These are phyloP conservation scores for Nitzschia putrida DNA, from an alignment of 108 stramenopile genomes.

Conservation along the genomic window DNA sequence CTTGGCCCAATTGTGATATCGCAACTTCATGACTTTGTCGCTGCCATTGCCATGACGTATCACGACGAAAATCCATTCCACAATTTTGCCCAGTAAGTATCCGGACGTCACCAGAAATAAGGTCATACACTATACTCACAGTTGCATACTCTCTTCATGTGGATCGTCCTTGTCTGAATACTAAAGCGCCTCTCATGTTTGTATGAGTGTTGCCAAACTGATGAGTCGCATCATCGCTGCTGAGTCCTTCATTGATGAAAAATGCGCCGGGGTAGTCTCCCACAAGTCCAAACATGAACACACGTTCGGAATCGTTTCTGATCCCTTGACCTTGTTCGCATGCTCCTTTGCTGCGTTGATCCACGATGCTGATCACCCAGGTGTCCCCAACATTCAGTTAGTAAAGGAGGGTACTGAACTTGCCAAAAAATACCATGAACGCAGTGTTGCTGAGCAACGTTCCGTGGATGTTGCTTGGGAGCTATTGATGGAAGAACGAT, in stretches of 20 bases:
- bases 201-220: conserved; percentile 13
- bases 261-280: neutral
- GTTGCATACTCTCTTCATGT: too few relatives aligned
- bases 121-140: too few relatives aligned
- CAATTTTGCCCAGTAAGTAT: neutral
- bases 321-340: conserved; percentile 18
- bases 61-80: conserved; percentile 24
- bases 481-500: conserved; percentile 40
- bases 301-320: conserved; percentile 15
- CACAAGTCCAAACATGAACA: conserved; percentile 1
- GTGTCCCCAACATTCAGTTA: conserved; percentile 50
- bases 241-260: neutral
- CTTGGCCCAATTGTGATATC: neutral
- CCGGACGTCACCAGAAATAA: too few relatives aligned
- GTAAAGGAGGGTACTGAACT: conserved; percentile 49
- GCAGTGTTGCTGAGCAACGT: conserved; percentile 50
- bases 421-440: conserved; percentile 44
- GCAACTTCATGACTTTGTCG: conserved; percentile 3
- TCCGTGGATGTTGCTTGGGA: conserved; percentile 47
- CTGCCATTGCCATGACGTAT: neutral
- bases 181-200: conserved; percentile 10
- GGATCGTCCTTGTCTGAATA: too few relatives aligned
- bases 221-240: conserved; percentile 9
- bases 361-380: conserved; percentile 24
- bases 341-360: conserved; percentile 12